Conservation (phyloP, 352 stramenopile species). For the Pythium rishiriense region DNA sequence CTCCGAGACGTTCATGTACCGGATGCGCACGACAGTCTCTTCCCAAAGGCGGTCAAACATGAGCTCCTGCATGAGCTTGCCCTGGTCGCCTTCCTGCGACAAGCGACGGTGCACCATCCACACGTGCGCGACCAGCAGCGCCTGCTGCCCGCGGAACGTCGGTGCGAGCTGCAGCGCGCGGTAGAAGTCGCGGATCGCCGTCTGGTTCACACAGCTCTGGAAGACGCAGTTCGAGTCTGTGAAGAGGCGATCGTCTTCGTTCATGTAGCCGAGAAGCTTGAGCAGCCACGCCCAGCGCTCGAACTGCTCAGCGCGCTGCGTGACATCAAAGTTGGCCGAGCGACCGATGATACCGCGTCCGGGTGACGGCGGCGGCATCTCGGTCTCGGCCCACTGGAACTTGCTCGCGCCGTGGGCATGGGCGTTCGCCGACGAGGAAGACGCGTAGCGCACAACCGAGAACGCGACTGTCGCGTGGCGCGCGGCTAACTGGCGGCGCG, state of each 20-base stretch:
- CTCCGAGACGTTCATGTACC: conserved; percentile 91
- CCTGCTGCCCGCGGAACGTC: conserved; percentile 93
- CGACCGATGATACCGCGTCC: conserved; percentile 66
- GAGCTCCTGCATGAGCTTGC: conserved; percentile 92
- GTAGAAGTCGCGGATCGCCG: conserved; percentile 72
- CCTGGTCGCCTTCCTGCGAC: conserved; percentile 71
- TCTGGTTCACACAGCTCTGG: conserved; percentile 86
- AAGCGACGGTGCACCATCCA: conserved; percentile 96
- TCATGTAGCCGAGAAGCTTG: conserved; percentile 85
- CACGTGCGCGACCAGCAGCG: conserved; percentile 93
- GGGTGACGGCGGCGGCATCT: conserved; percentile 79
- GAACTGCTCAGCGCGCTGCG: conserved; percentile 51
- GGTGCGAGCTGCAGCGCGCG: conserved; percentile 56
- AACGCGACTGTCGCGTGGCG: conserved; percentile 13
- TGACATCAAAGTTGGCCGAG: conserved; percentile 84
- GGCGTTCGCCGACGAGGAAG: conserved; percentile 3
- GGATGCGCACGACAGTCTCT: conserved; percentile 93
- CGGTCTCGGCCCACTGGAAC: conserved; percentile 70
- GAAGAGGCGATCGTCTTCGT: conserved; percentile 81
- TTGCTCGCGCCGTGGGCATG: conserved; percentile 29
- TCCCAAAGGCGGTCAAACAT: conserved; percentile 97
- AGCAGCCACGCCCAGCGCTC: conserved; percentile 83
- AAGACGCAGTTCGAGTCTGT: conserved; percentile 73
- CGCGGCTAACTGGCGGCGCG: conserved; percentile 11
- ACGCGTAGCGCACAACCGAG: conserved; percentile 30